Conservation (phyloP, 306 rosid genomes). For the Lotus japonicus region DNA sequence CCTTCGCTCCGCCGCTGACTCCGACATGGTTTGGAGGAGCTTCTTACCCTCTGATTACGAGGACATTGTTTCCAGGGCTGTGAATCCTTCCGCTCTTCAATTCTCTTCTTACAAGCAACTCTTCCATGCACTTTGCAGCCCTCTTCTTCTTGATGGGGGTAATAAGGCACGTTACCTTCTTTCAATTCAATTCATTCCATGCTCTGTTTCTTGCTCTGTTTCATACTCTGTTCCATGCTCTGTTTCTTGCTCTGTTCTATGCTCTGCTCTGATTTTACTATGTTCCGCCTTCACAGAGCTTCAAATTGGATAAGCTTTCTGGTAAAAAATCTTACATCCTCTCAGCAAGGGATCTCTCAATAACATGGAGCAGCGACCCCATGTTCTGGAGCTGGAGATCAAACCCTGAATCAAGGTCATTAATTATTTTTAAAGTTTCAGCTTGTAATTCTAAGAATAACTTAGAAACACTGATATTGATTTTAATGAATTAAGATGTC, state of each 20-base stretch:
- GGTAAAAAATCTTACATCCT: slow-evolving; percentile 40
- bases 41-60: slow-evolving; percentile 48
- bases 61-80: slow-evolving; percentile 26
- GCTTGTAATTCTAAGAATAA: too few species aligned
- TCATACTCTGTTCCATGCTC: neutral
- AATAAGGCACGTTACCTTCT: slow-evolving; percentile 28
- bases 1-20: slow-evolving; percentile 31
- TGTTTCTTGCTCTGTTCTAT: too few species aligned
- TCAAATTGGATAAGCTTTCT: slow-evolving; percentile 35
- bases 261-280: neutral
- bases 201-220: too few species aligned
- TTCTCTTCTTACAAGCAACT: slow-evolving; percentile 43
- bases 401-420: slow-evolving; percentile 42
- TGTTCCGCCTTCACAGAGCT: slow-evolving; percentile 32
- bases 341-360: slow-evolving; percentile 47
- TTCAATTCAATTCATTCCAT: neutral
- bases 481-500: neutral
- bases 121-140: slow-evolving; percentile 31
- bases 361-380: slow-evolving; percentile 44
- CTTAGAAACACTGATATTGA: neutral
- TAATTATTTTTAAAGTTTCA: too few species aligned
- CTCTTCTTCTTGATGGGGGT: slow-evolving; percentile 44
- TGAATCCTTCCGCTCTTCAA: slow-evolving; percentile 10
- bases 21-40: slow-evolving; percentile 50
- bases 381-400: slow-evolving; percentile 52